These are phyloP conservation scores for Aureococcus anophagefferens DNA, from an alignment of 108 stramenopile genomes.

Conservation along the genomic window DNA sequence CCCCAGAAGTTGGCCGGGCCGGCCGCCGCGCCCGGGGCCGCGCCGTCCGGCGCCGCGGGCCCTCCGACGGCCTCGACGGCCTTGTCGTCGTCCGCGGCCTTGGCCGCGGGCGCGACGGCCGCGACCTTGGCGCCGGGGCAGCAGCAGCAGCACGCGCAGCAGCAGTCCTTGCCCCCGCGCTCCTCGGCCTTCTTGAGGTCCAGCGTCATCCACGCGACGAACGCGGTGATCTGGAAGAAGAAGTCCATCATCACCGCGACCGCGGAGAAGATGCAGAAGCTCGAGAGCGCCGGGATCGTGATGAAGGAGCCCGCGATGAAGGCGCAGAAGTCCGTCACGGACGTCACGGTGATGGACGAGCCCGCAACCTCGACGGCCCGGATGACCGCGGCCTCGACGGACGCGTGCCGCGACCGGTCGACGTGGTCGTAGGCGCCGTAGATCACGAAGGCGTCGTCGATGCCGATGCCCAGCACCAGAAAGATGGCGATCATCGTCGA, in stretches of 20 bases:
- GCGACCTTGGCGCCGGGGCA: too few relatives aligned
- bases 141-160: too few relatives aligned
- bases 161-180: too few relatives aligned
- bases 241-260: constrained; percentile 60
- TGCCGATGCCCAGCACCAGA: constrained; percentile 9
- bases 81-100: too few relatives aligned
- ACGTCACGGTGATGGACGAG: constrained; percentile 58
- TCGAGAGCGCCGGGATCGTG: constrained; percentile 54
- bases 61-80: too few relatives aligned
- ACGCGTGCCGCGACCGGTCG: too few relatives aligned
- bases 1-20: too few relatives aligned
- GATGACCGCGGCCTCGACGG: constrained; percentile 1
- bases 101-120: too few relatives aligned
- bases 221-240: constrained; percentile 54
- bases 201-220: constrained; percentile 30
- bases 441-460: constrained; percentile 10
- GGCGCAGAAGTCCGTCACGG: constrained; percentile 61
- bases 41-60: too few relatives aligned
- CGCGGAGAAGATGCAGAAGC: constrained; percentile 65
- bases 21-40: too few relatives aligned
- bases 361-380: constrained; percentile 43
- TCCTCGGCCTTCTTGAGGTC: too few relatives aligned
- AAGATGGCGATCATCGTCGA: background rate
- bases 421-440: too few relatives aligned
- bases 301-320: constrained; percentile 61